Conservation (phyloP, 73 alveolate genomes). For the Uronychia binucleata region DNA sequence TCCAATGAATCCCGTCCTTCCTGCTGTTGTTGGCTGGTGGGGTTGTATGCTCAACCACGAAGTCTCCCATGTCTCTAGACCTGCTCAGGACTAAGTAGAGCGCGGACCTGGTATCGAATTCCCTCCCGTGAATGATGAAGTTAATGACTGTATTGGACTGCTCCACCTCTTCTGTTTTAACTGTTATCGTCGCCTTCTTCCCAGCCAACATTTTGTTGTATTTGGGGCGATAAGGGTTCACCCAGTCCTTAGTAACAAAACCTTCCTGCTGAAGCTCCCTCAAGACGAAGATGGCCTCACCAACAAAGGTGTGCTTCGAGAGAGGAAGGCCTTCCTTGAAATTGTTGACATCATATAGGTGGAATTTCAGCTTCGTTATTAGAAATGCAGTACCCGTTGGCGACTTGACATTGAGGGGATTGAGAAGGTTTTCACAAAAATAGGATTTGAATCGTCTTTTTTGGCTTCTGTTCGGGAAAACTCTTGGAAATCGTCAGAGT, state of each 20-base stretch:
- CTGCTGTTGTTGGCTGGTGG: slow-evolving; percentile 18
- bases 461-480: slow-evolving; percentile 50
- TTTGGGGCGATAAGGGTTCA: slow-evolving; percentile 21
- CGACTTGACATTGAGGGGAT: too few relatives aligned
- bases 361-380: slow-evolving; percentile 12
- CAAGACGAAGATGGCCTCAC: slow-evolving; percentile 29
- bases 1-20: slow-evolving; percentile 42
- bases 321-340: slow-evolving; percentile 22
- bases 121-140: slow-evolving; percentile 24
- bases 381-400: too few relatives aligned
- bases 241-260: slow-evolving; percentile 18
- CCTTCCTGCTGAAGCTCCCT: slow-evolving; percentile 31
- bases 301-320: slow-evolving; percentile 34
- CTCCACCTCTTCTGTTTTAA: slow-evolving; percentile 51
- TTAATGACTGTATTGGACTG: slow-evolving; percentile 35
- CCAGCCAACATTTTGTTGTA: slow-evolving; percentile 19
- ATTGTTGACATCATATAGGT: slow-evolving; percentile 33
- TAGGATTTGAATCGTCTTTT: slow-evolving; percentile 53
- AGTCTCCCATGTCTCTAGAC: slow-evolving; percentile 57
- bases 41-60: slow-evolving; percentile 29
- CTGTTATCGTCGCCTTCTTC: slow-evolving; percentile 32
- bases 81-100: slow-evolving; percentile 18
- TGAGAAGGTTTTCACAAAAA: slow-evolving; percentile 27
- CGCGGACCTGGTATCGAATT: slow-evolving; percentile 27
- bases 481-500: background rate